Base-by-base conservation (phyloP, 306 rosid species). In the Cucumis hystrix region DNA sequence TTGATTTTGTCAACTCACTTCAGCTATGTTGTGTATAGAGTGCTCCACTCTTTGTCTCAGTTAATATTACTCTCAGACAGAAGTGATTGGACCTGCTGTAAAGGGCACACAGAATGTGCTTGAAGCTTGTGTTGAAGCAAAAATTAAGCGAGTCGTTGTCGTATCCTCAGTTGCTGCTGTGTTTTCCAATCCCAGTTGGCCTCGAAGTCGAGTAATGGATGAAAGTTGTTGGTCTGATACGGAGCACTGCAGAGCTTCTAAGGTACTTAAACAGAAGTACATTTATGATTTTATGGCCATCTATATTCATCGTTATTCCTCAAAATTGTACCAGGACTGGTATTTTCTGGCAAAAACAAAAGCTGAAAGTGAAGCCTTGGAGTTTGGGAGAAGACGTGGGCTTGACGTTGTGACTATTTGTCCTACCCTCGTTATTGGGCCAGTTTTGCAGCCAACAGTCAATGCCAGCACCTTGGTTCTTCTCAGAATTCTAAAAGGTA, bases 311-410 rank as follows among this genome's bases (percentile, higher is more conserved):
- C 8, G 6, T 70, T 47, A 8, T 23, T 70, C 23, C 18, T 45
- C 9, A 51, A 72, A 28, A 49, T 72, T 25, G 61, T 30, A 15
- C 59, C 89, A 94, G 96, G 86, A 88, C 79, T 94, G 97, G 97
- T 94, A 94, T 70, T 84, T 64, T 56, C 86, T 79, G 59, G 81
- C 97, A 41, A 93, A 93, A 88, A 91, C 94, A 39, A 83, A 84
- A 82, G 96, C 98, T 58, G 97, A 93, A 79, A 79, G 79, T 79
- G 88, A 86, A 78, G 94, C 93, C 14, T 21, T 79, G 49, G 86
- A 87, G 65, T 91, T 88, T 79, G 92, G 86, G 4, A 83, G 63
- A 66, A 81, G 55, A 79, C 84, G 74, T 3, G 92, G 96, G 43
- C 88, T 90, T 39, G 55, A 55, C 30, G 57, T 88, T 35, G 94